A percentile compares a stretch with the other conserved stretches of the same genome.
phyloP scores from a whole-genome alignment of 371 early-diverging fungal species.

The Blakeslea trispora region DNA sequence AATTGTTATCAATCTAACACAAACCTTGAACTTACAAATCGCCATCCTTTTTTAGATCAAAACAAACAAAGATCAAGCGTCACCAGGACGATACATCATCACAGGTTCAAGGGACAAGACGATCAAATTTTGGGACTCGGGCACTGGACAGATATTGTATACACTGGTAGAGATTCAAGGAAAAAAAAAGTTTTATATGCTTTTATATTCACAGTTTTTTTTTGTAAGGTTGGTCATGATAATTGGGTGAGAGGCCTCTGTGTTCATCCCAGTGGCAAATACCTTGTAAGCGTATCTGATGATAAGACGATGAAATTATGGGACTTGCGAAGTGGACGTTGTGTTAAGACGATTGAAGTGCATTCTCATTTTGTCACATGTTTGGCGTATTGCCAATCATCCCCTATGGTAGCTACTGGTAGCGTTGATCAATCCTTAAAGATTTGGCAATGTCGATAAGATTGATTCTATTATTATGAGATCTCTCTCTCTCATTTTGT shows the following conservation, averaged over 20 bases:
- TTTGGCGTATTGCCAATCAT: constrained; percentile 33
- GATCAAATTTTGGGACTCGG: constrained; percentile 81
- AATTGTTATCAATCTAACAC: neutral
- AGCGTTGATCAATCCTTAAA: constrained; percentile 74
- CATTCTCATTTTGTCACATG: constrained; percentile 90
- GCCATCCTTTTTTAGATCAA: neutral
- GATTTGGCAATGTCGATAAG: constrained; percentile 66
- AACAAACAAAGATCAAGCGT: constrained; percentile 34
- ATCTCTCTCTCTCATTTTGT: too few relatives aligned
- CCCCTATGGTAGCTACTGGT: constrained; percentile 76
- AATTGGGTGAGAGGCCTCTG: constrained; percentile 89
- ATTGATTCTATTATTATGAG: too few relatives aligned
- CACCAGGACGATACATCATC: constrained; percentile 68
- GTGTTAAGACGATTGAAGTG: constrained; percentile 75
- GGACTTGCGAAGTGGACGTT: constrained; percentile 84
- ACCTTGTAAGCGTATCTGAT: constrained; percentile 75
- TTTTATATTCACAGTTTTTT: too few relatives aligned
- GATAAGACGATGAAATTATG: constrained; percentile 87
- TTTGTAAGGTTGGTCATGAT: constrained; percentile 89
- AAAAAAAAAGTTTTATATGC: too few relatives aligned
- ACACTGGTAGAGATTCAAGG: constrained; percentile 74
- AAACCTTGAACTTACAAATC: too few relatives aligned
- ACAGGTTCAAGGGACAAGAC: constrained; percentile 89
- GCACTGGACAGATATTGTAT: constrained; percentile 71
- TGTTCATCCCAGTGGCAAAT: constrained; percentile 78